Evolutionary conservation across 495 filamentous ascomycete genomes (phyloP), one percentile per base, ranked within the genome.

Genomic region (Penicillium paradoxum): DNA sequence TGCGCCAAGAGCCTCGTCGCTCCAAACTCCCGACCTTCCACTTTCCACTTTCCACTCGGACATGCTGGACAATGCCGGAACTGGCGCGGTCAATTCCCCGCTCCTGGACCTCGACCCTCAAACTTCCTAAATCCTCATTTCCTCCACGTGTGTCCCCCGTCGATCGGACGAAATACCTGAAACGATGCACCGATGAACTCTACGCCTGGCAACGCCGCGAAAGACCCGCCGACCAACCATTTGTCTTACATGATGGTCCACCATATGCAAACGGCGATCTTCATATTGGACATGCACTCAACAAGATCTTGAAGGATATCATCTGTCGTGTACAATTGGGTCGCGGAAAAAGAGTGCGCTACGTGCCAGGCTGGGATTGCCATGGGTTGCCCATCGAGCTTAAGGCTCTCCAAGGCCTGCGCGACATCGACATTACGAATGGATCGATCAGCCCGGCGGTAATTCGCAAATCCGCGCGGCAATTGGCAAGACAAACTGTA

Each of bases 341-440:
- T 38, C 75, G 82, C 59, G 92, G 92, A 32, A 85, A 83, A 63
- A 75, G 82, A 37, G 81, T 97, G 29, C 78, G 84, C n/a, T 99
- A 92, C 66, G 76, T 92, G 4, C 93, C 93, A 4, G 95, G 93
- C 27, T 99, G 95, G 95, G 93, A 99, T 68, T 99, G 93, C 60
- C 93, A 99, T 74, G 93, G 93, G 6, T 77, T 99, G 46, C 93
- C 93, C 7, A 99, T 99, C 70, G 93, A 99, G 76, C 75, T 97
- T 36, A 97, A 96, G 69, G 93, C 92, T n/a, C 80, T 98, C 32
- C 87, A 88, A 61, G 69, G 70, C 40, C 69, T 76, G 39, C 74
- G 71, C 33, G 53, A 71, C 7, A 11, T 55, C 7, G 60, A 50
- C 2, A 47, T 60, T 3, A 19, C 15, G 13, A 44, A 56, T 40